Percentiles rank a stretch among this genome's conserved stretches.
These are phyloP conservation scores for Aspergillus novofumigatus DNA, from an alignment of 2,329 filamentous ascomycete species.

Conservation along the genomic window DNA sequence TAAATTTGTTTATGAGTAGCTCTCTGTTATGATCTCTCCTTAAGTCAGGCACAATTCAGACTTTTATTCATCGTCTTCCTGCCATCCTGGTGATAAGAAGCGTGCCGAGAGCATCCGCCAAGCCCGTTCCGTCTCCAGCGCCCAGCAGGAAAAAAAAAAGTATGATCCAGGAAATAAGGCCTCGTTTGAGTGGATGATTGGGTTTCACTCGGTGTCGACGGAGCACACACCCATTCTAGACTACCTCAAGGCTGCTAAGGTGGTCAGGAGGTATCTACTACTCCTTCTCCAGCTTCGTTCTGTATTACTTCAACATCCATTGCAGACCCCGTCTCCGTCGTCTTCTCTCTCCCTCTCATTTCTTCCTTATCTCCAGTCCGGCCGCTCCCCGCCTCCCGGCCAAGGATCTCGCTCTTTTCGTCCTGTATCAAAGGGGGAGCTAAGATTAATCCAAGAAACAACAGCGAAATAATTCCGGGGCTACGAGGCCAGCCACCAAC, in stretches of 20 bases:
- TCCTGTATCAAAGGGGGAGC: slow-evolving; percentile 3
- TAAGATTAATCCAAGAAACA: slow-evolving; percentile 1
- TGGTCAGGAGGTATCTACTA: background rate
- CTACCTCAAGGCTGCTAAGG: background rate
- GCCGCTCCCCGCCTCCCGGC: background rate
- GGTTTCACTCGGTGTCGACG: background rate
- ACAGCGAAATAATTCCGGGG: background rate
- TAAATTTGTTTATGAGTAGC: background rate
- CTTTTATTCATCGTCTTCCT: background rate
- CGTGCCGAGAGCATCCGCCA: slow-evolving; percentile 6
- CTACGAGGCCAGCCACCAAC: slow-evolving; percentile 3
- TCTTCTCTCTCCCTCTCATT: background rate
- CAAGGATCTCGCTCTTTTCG: background rate
- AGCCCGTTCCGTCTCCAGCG: slow-evolving; percentile 10
- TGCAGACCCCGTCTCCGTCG: background rate
- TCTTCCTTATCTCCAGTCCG: background rate
- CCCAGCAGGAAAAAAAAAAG: slow-evolving; percentile 1
- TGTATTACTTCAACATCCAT: background rate
- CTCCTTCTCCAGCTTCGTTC: background rate
- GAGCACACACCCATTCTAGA: background rate
- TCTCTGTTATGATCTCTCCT: background rate
- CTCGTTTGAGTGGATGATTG: background rate
- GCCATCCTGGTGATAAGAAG: background rate
- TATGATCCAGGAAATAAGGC: background rate
- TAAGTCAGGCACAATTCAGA: too few relatives aligned